Conservation (phyloP, 2,329 filamentous ascomycete genomes). For the Fusarium beomiforme region DNA sequence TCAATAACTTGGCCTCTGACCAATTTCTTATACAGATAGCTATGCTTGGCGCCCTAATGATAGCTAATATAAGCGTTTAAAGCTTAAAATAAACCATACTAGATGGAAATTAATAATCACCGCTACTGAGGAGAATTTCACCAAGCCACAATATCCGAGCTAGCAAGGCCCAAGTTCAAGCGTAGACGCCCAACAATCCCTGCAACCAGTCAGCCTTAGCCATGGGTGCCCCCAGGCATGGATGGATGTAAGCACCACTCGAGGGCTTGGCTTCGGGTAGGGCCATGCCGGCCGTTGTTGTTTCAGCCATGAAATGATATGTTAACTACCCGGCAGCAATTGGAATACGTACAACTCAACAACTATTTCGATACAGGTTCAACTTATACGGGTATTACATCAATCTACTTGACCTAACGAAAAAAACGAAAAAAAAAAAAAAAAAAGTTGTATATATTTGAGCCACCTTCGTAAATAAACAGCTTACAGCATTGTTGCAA, state of each 20-base stretch:
- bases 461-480: not conserved
- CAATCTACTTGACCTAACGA: no score
- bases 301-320: not conserved
- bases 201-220: not conserved
- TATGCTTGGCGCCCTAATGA: no score
- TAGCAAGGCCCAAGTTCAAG: not conserved
- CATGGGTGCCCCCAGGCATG: not conserved
- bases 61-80: not conserved
- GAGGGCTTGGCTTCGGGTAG: constrained; percentile 13
- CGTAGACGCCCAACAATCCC: not conserved
- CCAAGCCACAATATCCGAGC: not conserved
- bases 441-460: no score
- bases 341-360: no score
- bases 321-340: not conserved
- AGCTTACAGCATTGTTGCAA: not conserved
- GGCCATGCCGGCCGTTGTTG: not conserved
- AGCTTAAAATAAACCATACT: not conserved
- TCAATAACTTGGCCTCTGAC: not conserved
- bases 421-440: no score
- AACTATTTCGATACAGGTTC: no score
- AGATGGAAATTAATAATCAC: not conserved
- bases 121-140: not conserved
- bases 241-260: not conserved
- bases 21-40: not conserved
- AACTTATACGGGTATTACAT: no score